Conservation (phyloP, 345 rosid species). For the Syzygium aqueum region DNA sequence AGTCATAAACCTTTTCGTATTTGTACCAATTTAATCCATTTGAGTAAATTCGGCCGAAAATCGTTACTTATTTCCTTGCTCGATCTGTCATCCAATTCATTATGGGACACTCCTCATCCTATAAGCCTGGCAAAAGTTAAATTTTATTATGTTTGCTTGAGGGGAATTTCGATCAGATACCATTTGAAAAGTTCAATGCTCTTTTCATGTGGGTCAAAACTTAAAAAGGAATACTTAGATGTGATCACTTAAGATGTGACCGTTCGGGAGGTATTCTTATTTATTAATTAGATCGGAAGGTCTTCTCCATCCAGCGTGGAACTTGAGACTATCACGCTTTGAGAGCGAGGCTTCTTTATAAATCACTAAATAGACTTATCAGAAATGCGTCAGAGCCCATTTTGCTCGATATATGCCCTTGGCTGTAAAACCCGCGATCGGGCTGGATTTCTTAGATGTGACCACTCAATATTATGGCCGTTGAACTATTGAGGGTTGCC, state of each 20-base stretch:
- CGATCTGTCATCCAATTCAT: background rate
- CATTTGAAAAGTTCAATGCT: background rate
- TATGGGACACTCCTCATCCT: background rate
- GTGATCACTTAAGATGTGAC: background rate
- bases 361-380: background rate
- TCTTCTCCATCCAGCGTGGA: background rate
- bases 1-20: too few relatives aligned
- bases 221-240: background rate
- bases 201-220: fast-evolving
- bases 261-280: background rate
- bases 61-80: background rate
- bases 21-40: too few relatives aligned
- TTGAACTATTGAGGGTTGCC: background rate
- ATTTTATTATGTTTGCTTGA: background rate
- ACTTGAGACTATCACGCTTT: background rate
- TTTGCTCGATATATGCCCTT: background rate
- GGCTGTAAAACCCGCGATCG: background rate
- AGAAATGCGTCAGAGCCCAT: background rate
- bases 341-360: background rate
- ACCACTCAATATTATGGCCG: background rate
- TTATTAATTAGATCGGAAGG: background rate
- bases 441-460: background rate
- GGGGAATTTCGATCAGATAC: background rate
- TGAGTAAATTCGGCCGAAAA: too few relatives aligned
- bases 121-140: background rate